These are phyloP conservation scores for Xylaria bambusicola DNA, from an alignment of 495 filamentous ascomycete genomes.

Conservation along the genomic window DNA sequence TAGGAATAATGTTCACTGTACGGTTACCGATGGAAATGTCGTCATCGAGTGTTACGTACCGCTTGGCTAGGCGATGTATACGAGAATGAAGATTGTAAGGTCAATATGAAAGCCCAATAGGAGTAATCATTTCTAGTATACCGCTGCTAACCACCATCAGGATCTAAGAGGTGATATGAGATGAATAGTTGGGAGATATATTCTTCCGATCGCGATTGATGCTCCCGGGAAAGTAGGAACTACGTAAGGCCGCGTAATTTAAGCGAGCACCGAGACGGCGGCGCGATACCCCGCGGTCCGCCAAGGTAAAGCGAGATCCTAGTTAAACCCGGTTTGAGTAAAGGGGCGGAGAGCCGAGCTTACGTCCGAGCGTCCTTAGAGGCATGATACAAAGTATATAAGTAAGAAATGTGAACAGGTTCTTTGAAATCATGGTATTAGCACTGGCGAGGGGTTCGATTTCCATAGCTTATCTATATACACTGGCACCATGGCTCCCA, in stretches of 20 bases:
- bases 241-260: neutral
- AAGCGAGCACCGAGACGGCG: neutral
- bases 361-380: neutral
- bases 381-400: neutral
- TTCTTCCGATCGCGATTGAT: neutral
- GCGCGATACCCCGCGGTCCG: neutral
- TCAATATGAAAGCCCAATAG: too few relatives aligned
- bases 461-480: neutral
- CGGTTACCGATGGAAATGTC: too few relatives aligned
- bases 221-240: too few relatives aligned
- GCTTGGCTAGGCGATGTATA: too few relatives aligned
- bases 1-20: too few relatives aligned
- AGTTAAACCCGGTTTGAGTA: neutral
- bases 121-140: too few relatives aligned
- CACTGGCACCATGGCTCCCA: constrained; percentile 11
- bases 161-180: too few relatives aligned
- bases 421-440: neutral
- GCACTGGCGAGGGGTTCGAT: neutral
- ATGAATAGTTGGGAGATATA: too few relatives aligned
- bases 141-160: too few relatives aligned
- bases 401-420: too few relatives aligned
- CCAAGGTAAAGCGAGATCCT: neutral
- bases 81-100: too few relatives aligned
- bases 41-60: too few relatives aligned
- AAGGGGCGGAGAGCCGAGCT: neutral